These are phyloP conservation scores for Spergularia marina DNA, from an alignment of 148 eudicot genomes.

Conservation along the genomic window DNA sequence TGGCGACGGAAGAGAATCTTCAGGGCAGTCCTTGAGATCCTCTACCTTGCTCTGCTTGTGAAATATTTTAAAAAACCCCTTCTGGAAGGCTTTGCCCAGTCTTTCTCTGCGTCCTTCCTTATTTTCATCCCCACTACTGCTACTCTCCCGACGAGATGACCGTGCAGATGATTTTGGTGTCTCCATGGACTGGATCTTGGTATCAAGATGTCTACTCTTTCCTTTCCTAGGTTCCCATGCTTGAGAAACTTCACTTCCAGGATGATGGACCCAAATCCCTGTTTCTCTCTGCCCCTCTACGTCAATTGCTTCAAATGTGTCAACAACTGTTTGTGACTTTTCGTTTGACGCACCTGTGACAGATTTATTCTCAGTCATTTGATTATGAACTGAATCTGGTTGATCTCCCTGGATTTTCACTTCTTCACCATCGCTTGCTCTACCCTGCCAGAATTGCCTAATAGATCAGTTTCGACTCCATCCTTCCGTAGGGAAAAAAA, in stretches of 20 bases:
- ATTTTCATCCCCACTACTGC: constrained; percentile 49
- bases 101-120: constrained; percentile 28
- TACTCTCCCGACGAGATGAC: constrained; percentile 26
- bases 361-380: constrained; percentile 25
- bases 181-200: constrained; percentile 35
- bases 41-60: constrained; percentile 40
- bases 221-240: constrained; percentile 88
- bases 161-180: constrained; percentile 35
- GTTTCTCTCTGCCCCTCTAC: constrained; percentile 69
- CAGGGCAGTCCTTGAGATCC: constrained; percentile 24
- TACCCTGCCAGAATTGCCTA: constrained; percentile 35
- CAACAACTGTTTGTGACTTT: constrained; percentile 36
- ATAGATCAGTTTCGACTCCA: not conserved
- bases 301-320: constrained; percentile 65
- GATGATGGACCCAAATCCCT: constrained; percentile 83
- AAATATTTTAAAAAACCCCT: constrained; percentile 57
- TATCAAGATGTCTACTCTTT: constrained; percentile 39
- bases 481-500: not conserved
- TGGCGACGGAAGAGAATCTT: constrained; percentile 36
- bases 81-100: constrained; percentile 34
- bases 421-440: constrained; percentile 29
- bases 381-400: constrained; percentile 27
- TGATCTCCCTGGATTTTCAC: constrained; percentile 26
- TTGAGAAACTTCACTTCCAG: constrained; percentile 67
- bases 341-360: constrained; percentile 17